phyloP scores from a whole-genome alignment of 306 rosid genomes.

The Pueraria montana region DNA sequence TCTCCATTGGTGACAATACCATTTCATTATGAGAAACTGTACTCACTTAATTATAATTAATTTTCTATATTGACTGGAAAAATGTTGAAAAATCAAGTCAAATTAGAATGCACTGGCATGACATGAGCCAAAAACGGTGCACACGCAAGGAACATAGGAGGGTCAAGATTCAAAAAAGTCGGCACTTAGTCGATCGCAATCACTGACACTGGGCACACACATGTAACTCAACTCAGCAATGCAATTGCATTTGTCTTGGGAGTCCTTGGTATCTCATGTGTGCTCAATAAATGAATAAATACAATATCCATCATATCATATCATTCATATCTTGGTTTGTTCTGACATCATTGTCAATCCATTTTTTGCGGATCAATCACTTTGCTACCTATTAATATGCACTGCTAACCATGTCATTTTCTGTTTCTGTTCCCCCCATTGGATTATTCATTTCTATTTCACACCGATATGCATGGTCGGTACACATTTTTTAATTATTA shows the following conservation, averaged over 20 bases:
- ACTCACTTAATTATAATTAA: no score
- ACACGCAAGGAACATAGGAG: not conserved
- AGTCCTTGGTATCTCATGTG: not conserved
- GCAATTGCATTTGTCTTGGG: not conserved
- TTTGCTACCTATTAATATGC: not conserved
- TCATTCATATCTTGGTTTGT: not conserved
- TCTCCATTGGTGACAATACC: no score
- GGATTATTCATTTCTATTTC: not conserved
- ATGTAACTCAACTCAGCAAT: not conserved
- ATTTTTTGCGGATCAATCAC: conserved; percentile 18
- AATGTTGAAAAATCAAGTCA: not conserved
- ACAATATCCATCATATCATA: conserved; percentile 8
- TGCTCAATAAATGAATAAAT: conserved; percentile 4
- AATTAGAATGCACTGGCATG: not conserved
- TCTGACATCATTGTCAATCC: conserved; percentile 22
- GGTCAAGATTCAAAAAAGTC: conserved; percentile 3
- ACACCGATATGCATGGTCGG: not conserved
- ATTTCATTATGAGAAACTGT: no score
- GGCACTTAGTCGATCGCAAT: not conserved
- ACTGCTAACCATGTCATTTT: not conserved
- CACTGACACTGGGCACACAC: not conserved
- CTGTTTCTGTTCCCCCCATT: not conserved
- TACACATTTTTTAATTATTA: not conserved
- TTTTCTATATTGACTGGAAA: not conserved
- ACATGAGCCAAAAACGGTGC: not conserved